A percentile compares a stretch with the other conserved stretches of the same genome.
Evolutionary conservation across 495 filamentous ascomycete genomes (phyloP).

Genomic region (Penicillium paradoxum): DNA sequence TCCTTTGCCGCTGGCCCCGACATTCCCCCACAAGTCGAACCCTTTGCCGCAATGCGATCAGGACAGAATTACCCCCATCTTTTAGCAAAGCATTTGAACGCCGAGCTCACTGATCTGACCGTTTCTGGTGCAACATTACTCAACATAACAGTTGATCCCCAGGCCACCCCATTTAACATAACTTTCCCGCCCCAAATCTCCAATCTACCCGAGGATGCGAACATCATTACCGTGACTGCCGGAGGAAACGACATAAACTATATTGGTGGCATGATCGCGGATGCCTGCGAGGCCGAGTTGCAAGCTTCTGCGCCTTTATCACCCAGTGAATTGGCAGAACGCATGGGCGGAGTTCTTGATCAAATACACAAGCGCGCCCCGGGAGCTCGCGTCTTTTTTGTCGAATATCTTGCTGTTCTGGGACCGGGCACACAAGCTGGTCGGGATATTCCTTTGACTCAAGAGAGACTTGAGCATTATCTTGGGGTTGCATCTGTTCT

Average conservation of each 20-base stretch:
- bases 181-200: constrained; percentile 36
- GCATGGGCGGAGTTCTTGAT: constrained; percentile 34
- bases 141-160: constrained; percentile 35
- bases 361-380: constrained; percentile 34
- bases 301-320: constrained; percentile 6
- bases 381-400: constrained; percentile 30
- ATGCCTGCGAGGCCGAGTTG: constrained; percentile 15
- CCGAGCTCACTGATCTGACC: constrained; percentile 35
- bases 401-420: constrained; percentile 43
- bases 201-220: constrained; percentile 28
- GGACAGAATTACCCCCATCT: constrained; percentile 40
- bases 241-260: constrained; percentile 47
- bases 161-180: constrained; percentile 17
- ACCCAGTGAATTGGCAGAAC: constrained; percentile 19
- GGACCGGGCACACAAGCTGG: constrained; percentile 29
- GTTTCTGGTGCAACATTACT: constrained; percentile 42
- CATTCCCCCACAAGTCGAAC: constrained; percentile 33
- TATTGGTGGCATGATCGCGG: constrained; percentile 36
- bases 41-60: constrained; percentile 30
- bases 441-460: constrained; percentile 29
- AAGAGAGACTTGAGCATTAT: constrained; percentile 31
- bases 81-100: constrained; percentile 27
- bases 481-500: constrained; percentile 22
- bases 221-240: constrained; percentile 38
- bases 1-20: constrained; percentile 46